A percentile compares a stretch with the other conserved stretches of the same genome.
These are phyloP conservation scores for Septoria linicola DNA, from an alignment of 2,329 filamentous ascomycete species.

Conservation along the genomic window DNA sequence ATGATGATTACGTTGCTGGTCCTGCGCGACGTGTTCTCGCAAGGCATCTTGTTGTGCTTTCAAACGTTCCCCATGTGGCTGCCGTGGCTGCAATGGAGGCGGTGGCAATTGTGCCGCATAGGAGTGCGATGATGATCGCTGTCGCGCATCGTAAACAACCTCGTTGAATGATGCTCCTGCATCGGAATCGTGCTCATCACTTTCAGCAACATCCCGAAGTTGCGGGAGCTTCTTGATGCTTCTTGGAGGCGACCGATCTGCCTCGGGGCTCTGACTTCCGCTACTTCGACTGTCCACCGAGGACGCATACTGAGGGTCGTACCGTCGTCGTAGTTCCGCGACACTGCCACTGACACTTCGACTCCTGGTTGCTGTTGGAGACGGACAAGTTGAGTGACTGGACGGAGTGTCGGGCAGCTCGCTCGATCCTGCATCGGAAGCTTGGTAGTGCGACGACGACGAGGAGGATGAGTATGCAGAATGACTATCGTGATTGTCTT, in stretches of 20 bases:
- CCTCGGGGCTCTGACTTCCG: slow-evolving; percentile 24
- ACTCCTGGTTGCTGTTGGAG: slow-evolving; percentile 30
- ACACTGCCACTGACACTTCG: slow-evolving; percentile 33
- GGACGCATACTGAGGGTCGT: slow-evolving; percentile 28
- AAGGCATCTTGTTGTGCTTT: slow-evolving; percentile 28
- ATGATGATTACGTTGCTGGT: slow-evolving; percentile 23
- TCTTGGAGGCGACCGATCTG: slow-evolving; percentile 13
- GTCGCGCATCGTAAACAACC: slow-evolving; percentile 16
- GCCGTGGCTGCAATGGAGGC: slow-evolving; percentile 18
- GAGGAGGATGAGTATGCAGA: slow-evolving; percentile 29
- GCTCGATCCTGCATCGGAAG: slow-evolving; percentile 36
- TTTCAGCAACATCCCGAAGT: slow-evolving; percentile 18
- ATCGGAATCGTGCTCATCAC: slow-evolving; percentile 9
- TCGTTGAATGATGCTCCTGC: slow-evolving; percentile 8
- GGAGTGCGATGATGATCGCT: slow-evolving; percentile 20
- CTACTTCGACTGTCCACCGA: slow-evolving; percentile 16
- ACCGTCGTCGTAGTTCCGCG: slow-evolving; percentile 33
- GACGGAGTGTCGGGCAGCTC: slow-evolving; percentile 36
- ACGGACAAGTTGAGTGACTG: slow-evolving; percentile 34
- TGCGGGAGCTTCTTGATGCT: slow-evolving; percentile 17
- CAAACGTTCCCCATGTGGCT: slow-evolving; percentile 22
- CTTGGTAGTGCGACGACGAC: slow-evolving; percentile 34
- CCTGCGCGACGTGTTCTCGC: slow-evolving; percentile 29
- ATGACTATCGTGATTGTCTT: slow-evolving; percentile 25
- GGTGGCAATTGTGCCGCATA: slow-evolving; percentile 18